Percentiles rank a stretch among this genome's conserved stretches.
Conservation (phyloP, 768 basidiomycete species). For the Gloeopeniophorella convolvens region DNA sequence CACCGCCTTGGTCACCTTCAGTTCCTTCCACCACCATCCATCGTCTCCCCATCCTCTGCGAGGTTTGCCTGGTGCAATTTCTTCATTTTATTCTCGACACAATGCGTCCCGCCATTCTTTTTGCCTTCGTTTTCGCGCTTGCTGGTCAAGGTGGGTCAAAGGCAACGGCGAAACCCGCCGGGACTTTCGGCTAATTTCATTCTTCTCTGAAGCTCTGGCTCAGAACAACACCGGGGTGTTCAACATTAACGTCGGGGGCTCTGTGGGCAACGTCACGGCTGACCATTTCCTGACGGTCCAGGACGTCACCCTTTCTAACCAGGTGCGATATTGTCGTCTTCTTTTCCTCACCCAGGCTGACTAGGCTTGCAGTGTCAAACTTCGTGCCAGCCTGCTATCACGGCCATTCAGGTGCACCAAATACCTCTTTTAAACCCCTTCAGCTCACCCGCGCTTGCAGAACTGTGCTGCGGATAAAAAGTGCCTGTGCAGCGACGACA, state of each 20-base stretch:
- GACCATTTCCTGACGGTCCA: constrained; percentile 39
- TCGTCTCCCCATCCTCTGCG: constrained; percentile 15
- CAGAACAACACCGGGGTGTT: too few species aligned
- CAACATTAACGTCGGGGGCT: constrained; percentile 39
- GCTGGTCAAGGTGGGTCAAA: constrained; percentile 51
- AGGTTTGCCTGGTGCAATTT: constrained; percentile 20
- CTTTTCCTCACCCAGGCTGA: background rate
- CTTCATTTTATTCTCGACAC: constrained; percentile 2
- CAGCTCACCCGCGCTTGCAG: constrained; percentile 22
- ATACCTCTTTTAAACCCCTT: background rate
- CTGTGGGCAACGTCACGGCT: constrained; percentile 33
- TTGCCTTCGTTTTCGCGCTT: constrained; percentile 37
- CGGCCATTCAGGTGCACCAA: constrained; percentile 24
- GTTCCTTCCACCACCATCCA: background rate
- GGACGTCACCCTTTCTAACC: constrained; percentile 26
- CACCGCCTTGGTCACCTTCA: background rate
- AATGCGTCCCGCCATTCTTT: constrained; percentile 26
- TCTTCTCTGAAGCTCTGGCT: constrained; percentile 32
- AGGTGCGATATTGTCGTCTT: constrained; percentile 22
- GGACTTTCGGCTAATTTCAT: background rate
- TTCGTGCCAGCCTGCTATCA: constrained; percentile 26
- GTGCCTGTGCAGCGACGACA: constrained; percentile 49
- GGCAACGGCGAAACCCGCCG: background rate
- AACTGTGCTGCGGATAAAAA: constrained; percentile 38
- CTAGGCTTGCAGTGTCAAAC: constrained; percentile 29